Conservation (phyloP, 148 eudicot species). For the Camellia japonica region DNA sequence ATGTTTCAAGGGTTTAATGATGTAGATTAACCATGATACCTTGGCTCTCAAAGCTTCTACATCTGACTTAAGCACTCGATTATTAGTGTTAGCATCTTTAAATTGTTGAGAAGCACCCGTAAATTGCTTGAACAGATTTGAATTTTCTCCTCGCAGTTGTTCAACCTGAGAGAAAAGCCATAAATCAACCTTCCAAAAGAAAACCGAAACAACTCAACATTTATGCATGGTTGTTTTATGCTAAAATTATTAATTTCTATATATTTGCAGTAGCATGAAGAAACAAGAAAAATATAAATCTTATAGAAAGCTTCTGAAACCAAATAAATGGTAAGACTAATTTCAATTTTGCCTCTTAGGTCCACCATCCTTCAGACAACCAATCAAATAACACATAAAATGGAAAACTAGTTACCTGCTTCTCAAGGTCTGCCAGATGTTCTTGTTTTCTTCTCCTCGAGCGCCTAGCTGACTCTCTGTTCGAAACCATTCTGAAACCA, state of each 20-base stretch:
- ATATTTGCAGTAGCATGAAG: constrained; percentile 2
- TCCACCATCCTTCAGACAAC: not conserved
- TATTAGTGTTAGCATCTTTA: constrained; percentile 73
- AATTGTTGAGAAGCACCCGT: constrained; percentile 70
- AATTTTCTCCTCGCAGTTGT: constrained; percentile 64
- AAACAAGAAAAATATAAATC: not conserved
- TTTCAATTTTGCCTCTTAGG: not conserved
- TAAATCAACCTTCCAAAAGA: not conserved
- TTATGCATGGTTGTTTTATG: too few relatives aligned
- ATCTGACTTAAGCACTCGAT: constrained; percentile 84
- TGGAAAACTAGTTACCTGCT: constrained; percentile 47
- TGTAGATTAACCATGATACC: constrained; percentile 31
- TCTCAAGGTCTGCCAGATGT: constrained; percentile 73
- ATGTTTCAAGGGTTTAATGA: too few relatives aligned
- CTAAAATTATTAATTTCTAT: not conserved
- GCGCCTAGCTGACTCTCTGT: constrained; percentile 93
- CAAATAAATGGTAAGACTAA: not conserved
- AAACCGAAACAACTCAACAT: not conserved
- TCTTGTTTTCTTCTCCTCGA: constrained; percentile 86
- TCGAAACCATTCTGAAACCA: constrained; percentile 76
- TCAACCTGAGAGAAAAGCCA: constrained; percentile 52
- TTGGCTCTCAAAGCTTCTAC: constrained; percentile 98
- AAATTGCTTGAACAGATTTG: constrained; percentile 63
- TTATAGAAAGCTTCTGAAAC: too few relatives aligned
- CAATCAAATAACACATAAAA: not conserved